These are phyloP conservation scores for Scedosporium boydii DNA, from an alignment of 2,329 filamentous ascomycete species.

Conservation along the genomic window DNA sequence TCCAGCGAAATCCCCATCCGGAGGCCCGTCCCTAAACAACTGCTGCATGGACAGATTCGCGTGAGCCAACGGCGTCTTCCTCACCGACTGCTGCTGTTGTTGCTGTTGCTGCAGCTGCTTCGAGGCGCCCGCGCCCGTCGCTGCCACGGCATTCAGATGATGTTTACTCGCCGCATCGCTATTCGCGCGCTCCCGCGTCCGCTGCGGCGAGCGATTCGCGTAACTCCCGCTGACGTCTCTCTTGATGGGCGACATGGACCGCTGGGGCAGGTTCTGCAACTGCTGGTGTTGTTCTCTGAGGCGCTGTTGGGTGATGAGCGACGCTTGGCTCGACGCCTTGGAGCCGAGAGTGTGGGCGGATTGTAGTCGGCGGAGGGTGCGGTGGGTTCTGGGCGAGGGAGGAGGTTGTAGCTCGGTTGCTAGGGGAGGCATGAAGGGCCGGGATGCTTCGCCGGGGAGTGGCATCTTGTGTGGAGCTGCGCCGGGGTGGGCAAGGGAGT, in stretches of 20 bases:
- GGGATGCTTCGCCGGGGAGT: neutral
- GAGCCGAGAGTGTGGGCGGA: conserved; percentile 63
- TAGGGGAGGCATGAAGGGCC: neutral
- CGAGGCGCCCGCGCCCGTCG: neutral
- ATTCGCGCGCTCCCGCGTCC: conserved; percentile 53
- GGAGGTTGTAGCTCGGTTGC: conserved; percentile 40
- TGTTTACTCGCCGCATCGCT: conserved; percentile 50
- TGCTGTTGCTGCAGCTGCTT: neutral
- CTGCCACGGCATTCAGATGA: conserved; percentile 10
- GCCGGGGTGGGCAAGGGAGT: neutral
- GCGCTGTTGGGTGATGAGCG: conserved; percentile 55
- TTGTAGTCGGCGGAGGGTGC: conserved; percentile 63
- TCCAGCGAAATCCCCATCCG: conserved; percentile 55
- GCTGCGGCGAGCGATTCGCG: conserved; percentile 34
- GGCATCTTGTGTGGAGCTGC: neutral
- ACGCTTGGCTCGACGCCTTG: conserved; percentile 38
- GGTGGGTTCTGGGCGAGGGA: conserved; percentile 54
- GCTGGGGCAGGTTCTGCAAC: conserved; percentile 21
- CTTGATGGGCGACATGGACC: conserved; percentile 23
- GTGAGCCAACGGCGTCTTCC: conserved; percentile 37
- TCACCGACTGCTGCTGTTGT: conserved; percentile 8
- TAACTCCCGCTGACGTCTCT: conserved; percentile 19
- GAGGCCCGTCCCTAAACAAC: conserved; percentile 71
- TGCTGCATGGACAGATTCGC: conserved; percentile 58
- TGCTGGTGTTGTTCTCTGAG: conserved; percentile 33